Evolutionary conservation across 441 rosid species (phyloP).

Genomic region (Adansonia grandidieri): DNA sequence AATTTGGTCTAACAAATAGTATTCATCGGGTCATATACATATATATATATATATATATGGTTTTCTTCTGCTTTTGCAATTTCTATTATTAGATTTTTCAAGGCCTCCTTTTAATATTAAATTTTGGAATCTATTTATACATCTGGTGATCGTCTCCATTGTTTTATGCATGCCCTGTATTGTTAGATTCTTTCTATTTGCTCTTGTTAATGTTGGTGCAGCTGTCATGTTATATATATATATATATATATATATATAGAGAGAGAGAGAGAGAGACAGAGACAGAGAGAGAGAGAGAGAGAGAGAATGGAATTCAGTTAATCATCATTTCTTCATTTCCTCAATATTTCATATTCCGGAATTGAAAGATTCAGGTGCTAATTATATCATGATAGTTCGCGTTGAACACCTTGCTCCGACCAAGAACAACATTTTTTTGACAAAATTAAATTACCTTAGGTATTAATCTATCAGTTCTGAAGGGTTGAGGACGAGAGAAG

Average conservation of each 20-base stretch:
- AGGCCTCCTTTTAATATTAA: not conserved
- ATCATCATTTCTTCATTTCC: not conserved
- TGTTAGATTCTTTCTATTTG: no score
- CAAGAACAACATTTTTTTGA: not conserved
- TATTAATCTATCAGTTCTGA: not conserved
- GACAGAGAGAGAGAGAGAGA: no score
- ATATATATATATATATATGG: no score
- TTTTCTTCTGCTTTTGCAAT: not conserved
- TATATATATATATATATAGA: no score
- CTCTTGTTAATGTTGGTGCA: not conserved
- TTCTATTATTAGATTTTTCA: not conserved
- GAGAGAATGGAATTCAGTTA: not conserved
- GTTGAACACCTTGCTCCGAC: not conserved
- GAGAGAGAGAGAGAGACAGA: no score
- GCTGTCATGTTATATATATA: no score
- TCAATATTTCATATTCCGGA: not conserved
- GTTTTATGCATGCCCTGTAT: not conserved
- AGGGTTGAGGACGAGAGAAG: not conserved
- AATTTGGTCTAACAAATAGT: not conserved
- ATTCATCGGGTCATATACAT: not conserved
- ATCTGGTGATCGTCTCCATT: not conserved
- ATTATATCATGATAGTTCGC: not conserved
- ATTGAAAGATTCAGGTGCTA: not conserved
- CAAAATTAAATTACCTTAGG: not conserved
- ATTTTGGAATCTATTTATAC: not conserved